Base-by-base conservation (phyloP, 1,284 basidiomycete genomes). In the Ceratobasidium theobromae region DNA sequence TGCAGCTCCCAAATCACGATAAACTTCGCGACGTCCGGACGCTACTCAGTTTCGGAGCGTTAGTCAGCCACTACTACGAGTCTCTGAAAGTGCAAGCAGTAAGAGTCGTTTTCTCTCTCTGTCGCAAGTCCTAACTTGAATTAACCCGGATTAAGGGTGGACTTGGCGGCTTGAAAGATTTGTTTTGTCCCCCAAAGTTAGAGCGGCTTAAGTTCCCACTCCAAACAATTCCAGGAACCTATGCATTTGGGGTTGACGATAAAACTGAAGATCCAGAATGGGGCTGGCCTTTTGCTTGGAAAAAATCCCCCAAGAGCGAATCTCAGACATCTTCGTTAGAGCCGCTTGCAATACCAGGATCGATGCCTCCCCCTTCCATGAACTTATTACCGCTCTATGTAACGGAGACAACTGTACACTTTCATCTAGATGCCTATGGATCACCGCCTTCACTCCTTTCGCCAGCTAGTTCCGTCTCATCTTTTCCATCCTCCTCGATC, bases 1-100 rank as follows among this genome's bases (percentile, higher is more conserved):
- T 38, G 35, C 8, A 8, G 16, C 35, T 38, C 16, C 35, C 8
- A 16, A 43, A 35, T 11, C 57, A 60, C 21, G 45, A 60, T 23
- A 18, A 49, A 27, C 16, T 60, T 6, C 43, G 57, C 6, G 43
- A 60, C 27, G 57, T 43, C 33, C 43, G 57, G 28, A 60, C 57
- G 3, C 45, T 60, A 9, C 45, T 60, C 3, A 60, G 57, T 32
- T 60, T 60, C 27, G 57, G 57, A 38, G 57, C 57, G 14, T 18
- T 60, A 23, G 57, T 60, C 5, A 49, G 38, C 21, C 57, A 27
- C 3, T 60, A 60, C 32, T 38, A 46, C 43, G 30, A 32, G 4
- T 14, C 25, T 6, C 30, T 60, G 21, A 23, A 45, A 38, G 12
- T 16, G n/a, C 43, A 48, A 38, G 16, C n/a, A 3, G 57, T 49